Evolutionary conservation across 345 rosid genomes (phyloP), one percentile per base, ranked within the genome.

Genomic region (Salix udensis): DNA sequence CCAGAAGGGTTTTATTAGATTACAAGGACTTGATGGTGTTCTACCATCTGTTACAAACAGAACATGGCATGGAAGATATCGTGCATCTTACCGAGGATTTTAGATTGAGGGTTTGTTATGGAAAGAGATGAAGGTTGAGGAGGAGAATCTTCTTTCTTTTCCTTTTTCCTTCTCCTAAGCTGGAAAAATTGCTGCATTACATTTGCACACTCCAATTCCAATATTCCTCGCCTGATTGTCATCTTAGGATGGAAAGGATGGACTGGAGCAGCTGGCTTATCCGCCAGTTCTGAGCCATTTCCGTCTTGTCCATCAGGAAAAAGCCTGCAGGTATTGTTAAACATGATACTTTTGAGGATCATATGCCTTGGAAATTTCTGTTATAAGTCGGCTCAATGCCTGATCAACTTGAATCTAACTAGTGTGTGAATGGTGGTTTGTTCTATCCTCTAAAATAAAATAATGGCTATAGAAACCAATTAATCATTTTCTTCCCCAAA

Each of bases 231-330:
- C 61, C 97, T 86, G 73, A 96, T 87, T 31, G 78, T 85, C 94
- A 96, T 93, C 28, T 90, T 96, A 15, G 99, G 95, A 81, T 96
- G 99, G 82, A 92, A 96, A 7, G 98, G 98, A 78, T 93, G 99
- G 53, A 85, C 89, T 2, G 97, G 98, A 73, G 96, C 85, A 44
- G 90, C 82, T 19, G 94, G 93, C 85, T 92, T 92, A 61, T 90
- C 92, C 2, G 87, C 73, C 31, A 8, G 69, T 78, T 83, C 89
- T 19, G 86, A 81, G 16, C 81, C 85, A 67, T 75, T 81, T 68
- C 80, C 87, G 30, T 66, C 87, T 68, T 67, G 77, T 9, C 82
- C 91, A 61, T 79, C 86, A 23, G 94, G 92, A 75, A 96, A 91
- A 50, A 93, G 89, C 73, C 99, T 93, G 91, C 85, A 83, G 81